Percentiles rank a stretch among this genome's conserved stretches.
These are phyloP conservation scores for Vitis riparia DNA, from an alignment of 164 flowering plant species.

Conservation along the genomic window DNA sequence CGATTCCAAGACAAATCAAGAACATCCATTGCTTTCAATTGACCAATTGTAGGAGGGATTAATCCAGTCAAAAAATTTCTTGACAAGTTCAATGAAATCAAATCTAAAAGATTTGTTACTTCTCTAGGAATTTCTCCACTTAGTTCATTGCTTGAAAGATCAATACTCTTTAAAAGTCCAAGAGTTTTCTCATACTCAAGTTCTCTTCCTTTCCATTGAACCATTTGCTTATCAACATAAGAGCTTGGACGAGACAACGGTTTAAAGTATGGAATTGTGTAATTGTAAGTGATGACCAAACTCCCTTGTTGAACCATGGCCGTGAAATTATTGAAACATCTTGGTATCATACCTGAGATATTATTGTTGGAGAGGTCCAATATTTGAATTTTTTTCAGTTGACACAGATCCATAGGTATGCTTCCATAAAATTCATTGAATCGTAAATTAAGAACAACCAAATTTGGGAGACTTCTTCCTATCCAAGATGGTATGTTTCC, in stretches of 20 bases:
- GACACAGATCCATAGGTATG: neutral
- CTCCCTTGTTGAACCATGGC: neutral
- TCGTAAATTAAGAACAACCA: neutral
- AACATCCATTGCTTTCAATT: neutral
- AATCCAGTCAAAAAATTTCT: neutral
- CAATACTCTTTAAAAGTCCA: slow-evolving; percentile 3
- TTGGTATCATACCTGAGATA: neutral
- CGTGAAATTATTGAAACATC: neutral
- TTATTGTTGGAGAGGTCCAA: slow-evolving; percentile 9
- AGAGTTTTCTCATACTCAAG: neutral
- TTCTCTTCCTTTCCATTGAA: slow-evolving; percentile 3
- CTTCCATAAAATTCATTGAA: slow-evolving; percentile 5
- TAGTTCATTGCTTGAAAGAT: slow-evolving; percentile 18
- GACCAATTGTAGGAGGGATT: neutral
- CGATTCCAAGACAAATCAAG: neutral
- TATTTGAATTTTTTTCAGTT: neutral
- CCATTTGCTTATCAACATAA: neutral
- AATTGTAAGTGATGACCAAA: too few species aligned
- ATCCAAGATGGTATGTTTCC: slow-evolving; percentile 7
- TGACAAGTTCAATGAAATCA: neutral
- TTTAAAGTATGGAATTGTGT: too few species aligned
- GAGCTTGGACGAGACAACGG: too few species aligned
- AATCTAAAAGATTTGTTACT: slow-evolving; percentile 7
- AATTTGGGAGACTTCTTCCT: neutral
- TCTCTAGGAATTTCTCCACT: slow-evolving; percentile 20